Evolutionary conservation across 495 filamentous ascomycete species (phyloP).

Genomic region (Schizothecium vesticola): DNA sequence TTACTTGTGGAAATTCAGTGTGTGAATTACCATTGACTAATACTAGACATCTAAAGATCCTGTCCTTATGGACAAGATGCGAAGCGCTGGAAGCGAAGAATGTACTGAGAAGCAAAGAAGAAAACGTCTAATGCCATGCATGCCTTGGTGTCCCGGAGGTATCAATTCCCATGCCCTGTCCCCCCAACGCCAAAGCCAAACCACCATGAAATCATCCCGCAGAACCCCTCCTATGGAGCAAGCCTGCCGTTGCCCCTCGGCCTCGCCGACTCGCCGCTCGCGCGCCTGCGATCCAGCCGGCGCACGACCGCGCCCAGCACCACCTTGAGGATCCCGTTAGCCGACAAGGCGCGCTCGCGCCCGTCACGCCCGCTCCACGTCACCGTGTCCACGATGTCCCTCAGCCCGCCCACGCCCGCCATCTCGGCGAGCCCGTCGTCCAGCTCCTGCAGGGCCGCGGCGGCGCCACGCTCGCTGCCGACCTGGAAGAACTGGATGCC

Average conservation of each 20-base stretch:
- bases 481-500: slow-evolving; percentile 98
- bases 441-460: slow-evolving; percentile 60
- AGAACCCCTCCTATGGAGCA: slow-evolving; percentile 2
- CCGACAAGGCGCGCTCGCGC: slow-evolving; percentile 32
- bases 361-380: slow-evolving; percentile 53
- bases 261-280: slow-evolving; percentile 15
- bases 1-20: not conserved
- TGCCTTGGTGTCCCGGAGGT: not conserved
- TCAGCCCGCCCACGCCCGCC: slow-evolving; percentile 47
- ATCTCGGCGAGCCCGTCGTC: slow-evolving; percentile 67
- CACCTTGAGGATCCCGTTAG: slow-evolving; percentile 72
- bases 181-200: not conserved
- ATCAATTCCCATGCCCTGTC: not conserved
- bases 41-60: not conserved
- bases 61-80: not conserved
- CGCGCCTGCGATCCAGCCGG: slow-evolving; percentile 47
- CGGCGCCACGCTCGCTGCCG: slow-evolving; percentile 64
- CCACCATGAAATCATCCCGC: not conserved
- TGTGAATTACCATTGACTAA: not conserved
- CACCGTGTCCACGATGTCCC: slow-evolving; percentile 95
- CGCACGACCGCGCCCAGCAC: slow-evolving; percentile 72
- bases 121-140: not conserved
- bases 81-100: not conserved
- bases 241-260: not conserved
- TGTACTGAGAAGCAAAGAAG: not conserved